Percentiles rank a stretch among this genome's conserved stretches.
Conservation (phyloP, 352 stramenopile genomes). For the Phytopythium oedochilum region DNA sequence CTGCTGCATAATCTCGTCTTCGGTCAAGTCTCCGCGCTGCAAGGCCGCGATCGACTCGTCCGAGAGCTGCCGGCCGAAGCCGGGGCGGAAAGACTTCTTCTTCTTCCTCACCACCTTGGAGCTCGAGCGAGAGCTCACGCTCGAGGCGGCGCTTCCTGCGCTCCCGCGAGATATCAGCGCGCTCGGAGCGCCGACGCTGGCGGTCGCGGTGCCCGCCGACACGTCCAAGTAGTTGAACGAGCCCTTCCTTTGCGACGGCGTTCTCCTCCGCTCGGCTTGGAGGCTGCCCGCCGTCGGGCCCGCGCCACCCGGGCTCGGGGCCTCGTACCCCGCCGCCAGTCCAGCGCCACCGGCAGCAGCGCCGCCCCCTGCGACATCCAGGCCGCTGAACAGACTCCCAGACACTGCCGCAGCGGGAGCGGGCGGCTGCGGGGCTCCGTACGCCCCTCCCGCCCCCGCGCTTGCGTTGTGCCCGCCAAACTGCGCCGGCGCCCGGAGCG, state of each 20-base stretch:
- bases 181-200: neutral
- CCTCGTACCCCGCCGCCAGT: conserved; percentile 15
- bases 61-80: conserved; percentile 79
- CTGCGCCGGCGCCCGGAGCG: conserved; percentile 35
- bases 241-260: conserved; percentile 19
- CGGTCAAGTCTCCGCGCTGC: conserved; percentile 69
- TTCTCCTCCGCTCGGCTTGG: conserved; percentile 32
- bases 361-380: conserved; percentile 34
- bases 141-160: conserved; percentile 21
- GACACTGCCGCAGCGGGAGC: conserved; percentile 3
- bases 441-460: neutral
- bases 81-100: conserved; percentile 80
- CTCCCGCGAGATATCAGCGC: conserved; percentile 22
- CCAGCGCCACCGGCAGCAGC: neutral
- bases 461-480: conserved; percentile 25
- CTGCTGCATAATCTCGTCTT: conserved; percentile 61
- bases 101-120: conserved; percentile 77
- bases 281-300: conserved; percentile 10
- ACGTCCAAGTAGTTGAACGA: conserved; percentile 71
- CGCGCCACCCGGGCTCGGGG: conserved; percentile 5
- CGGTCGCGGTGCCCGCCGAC: conserved; percentile 9
- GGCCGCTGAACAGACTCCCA: conserved; percentile 42
- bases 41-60: conserved; percentile 76
- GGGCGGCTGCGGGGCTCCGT: neutral
- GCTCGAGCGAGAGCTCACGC: conserved; percentile 23